Evolutionary conservation across 371 early-diverging fungal genomes (phyloP).

Genomic region (Mucor plumbeus): DNA sequence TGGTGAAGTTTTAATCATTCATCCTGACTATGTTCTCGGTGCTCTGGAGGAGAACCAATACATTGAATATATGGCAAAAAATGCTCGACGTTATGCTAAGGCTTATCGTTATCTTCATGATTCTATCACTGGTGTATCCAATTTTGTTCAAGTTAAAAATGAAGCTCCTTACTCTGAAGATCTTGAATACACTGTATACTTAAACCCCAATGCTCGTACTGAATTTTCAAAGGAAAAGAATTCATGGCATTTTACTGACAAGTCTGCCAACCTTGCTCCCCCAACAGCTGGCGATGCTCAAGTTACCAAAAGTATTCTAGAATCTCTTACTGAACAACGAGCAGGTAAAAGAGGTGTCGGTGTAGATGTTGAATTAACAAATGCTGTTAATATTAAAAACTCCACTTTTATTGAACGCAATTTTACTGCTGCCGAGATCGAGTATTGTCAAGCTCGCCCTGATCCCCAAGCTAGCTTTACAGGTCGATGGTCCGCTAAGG

Average conservation of each 20-base stretch:
- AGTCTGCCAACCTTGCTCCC: slow-evolving; percentile 44
- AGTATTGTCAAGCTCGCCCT: slow-evolving; percentile 79
- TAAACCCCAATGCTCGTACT: slow-evolving; percentile 92
- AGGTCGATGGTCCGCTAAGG: slow-evolving; percentile 97
- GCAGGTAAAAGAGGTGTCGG: slow-evolving; percentile 81
- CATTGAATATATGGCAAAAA: slow-evolving; percentile 71
- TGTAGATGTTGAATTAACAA: slow-evolving; percentile 91
- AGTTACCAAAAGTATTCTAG: slow-evolving; percentile 66
- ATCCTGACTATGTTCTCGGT: slow-evolving; percentile 90
- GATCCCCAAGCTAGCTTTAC: slow-evolving; percentile 89
- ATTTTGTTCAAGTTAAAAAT: slow-evolving; percentile 89
- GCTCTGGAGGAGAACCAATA: slow-evolving; percentile 79
- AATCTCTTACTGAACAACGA: slow-evolving; percentile 59
- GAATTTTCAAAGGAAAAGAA: slow-evolving; percentile 75
- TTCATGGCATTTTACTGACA: slow-evolving; percentile 74
- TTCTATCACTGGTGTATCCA: slow-evolving; percentile 81
- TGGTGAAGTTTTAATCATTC: slow-evolving; percentile 89
- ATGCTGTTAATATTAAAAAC: slow-evolving; percentile 82
- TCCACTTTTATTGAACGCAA: slow-evolving; percentile 90
- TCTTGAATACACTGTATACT: slow-evolving; percentile 85
- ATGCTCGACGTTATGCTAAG: slow-evolving; percentile 77
- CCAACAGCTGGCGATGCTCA: slow-evolving; percentile 53
- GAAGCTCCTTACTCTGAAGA: slow-evolving; percentile 88
- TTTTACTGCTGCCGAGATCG: slow-evolving; percentile 82
- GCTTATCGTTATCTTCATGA: slow-evolving; percentile 95